Percentiles rank a stretch among this genome's conserved stretches.
These are phyloP conservation scores for Mycena chlorophos DNA, from an alignment of 768 basidiomycete species.

Conservation along the genomic window DNA sequence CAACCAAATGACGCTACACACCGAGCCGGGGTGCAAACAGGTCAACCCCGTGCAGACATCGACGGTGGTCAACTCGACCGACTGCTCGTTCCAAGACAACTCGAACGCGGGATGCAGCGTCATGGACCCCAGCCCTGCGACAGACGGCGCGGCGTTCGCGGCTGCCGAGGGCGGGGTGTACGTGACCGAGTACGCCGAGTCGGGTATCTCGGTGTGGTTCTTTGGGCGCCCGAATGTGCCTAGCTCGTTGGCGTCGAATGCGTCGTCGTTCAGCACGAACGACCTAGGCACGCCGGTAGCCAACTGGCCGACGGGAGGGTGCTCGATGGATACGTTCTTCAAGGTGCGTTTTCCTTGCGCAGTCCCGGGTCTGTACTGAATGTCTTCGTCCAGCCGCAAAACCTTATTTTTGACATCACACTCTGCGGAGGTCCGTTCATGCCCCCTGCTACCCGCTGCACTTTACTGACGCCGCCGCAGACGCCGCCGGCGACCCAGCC, in stretches of 20 bases:
- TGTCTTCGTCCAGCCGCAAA: conserved; percentile 38
- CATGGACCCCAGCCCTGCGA: conserved; percentile 50
- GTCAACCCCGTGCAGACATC: conserved; percentile 50
- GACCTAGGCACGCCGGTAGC: conserved; percentile 67
- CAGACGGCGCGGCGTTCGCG: conserved; percentile 70
- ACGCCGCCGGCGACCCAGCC: conserved; percentile 51
- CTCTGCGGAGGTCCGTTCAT: conserved; percentile 54
- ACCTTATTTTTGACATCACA: conserved; percentile 74
- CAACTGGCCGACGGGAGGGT: conserved; percentile 63
- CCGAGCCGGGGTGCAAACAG: conserved; percentile 58
- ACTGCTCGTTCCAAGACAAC: conserved; percentile 57
- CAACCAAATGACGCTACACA: conserved; percentile 76
- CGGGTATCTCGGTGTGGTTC: conserved; percentile 74
- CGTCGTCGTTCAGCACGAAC: conserved; percentile 53
- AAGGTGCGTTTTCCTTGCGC: conserved; percentile 22
- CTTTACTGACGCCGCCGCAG: conserved; percentile 22
- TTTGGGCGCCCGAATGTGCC: conserved; percentile 55
- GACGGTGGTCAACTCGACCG: conserved; percentile 52
- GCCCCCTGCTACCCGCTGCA: background rate
- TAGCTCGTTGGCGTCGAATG: conserved; percentile 44
- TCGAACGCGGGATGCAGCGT: conserved; percentile 67
- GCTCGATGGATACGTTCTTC: conserved; percentile 55
- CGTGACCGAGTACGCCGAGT: conserved; percentile 68
- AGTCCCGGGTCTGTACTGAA: background rate
- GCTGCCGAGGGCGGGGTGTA: conserved; percentile 69